phyloP scores from a whole-genome alignment of 2,329 filamentous ascomycete species.

The Fusarium hainanense region DNA sequence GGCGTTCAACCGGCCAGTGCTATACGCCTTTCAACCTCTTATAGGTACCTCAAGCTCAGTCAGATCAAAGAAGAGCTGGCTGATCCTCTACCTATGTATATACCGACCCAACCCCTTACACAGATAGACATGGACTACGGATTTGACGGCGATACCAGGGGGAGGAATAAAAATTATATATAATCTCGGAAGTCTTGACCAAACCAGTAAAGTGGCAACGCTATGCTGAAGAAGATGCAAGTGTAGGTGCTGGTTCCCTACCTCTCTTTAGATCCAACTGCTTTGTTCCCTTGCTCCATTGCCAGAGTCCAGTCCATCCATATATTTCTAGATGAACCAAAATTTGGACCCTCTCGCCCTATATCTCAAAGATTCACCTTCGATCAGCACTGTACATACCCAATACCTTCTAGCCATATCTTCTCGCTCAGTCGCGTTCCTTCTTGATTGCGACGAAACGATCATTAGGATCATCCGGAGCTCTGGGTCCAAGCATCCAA shows the following conservation, averaged over 20 bases:
- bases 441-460: conserved; percentile 48
- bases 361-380: background rate
- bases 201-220: conserved; percentile 19
- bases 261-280: conserved; percentile 8
- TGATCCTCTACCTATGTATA: conserved; percentile 31
- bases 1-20: conserved; percentile 44
- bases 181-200: background rate
- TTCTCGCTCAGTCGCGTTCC: conserved; percentile 38
- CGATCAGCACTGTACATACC: background rate
- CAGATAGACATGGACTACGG: conserved; percentile 27
- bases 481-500: conserved; percentile 94
- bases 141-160: conserved; percentile 21
- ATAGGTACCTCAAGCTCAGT: conserved; percentile 16
- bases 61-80: conserved; percentile 6
- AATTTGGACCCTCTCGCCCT: background rate
- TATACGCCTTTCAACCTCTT: conserved; percentile 14
- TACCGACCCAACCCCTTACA: conserved; percentile 22
- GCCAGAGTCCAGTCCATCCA: background rate
- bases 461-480: conserved; percentile 59
- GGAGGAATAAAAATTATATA: conserved; percentile 10
- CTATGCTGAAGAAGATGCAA: conserved; percentile 24
- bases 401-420: background rate
- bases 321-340: background rate
- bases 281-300: background rate
- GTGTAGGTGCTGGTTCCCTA: conserved; percentile 37